phyloP scores from a whole-genome alignment of 768 basidiomycete species.

The Mycena galopus region DNA sequence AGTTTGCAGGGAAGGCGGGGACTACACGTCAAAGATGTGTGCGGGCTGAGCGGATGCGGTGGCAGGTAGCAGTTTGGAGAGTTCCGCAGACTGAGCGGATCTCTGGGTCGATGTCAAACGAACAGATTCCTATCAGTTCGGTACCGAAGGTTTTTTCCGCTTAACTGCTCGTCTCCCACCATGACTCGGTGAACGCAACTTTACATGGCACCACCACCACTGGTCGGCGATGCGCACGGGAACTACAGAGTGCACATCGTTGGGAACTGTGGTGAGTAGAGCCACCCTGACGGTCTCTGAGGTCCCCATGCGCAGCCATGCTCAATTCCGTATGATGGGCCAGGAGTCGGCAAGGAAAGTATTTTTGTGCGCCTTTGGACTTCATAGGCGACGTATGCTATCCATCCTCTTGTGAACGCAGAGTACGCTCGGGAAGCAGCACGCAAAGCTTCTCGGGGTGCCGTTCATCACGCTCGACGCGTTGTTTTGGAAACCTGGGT shows the following conservation, averaged over 20 bases:
- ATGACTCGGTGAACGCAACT: not conserved
- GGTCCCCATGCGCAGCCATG: too few species aligned
- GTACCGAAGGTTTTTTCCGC: not conserved
- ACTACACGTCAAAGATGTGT: too few species aligned
- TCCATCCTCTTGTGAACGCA: conserved; percentile 30
- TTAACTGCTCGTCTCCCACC: not conserved
- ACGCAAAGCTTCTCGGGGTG: conserved; percentile 51
- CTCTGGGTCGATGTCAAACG: too few species aligned
- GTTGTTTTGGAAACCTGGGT: conserved; percentile 53
- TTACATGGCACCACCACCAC: conserved; percentile 42
- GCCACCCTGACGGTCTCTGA: too few species aligned
- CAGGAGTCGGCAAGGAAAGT: conserved; percentile 58
- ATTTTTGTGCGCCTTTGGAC: not conserved
- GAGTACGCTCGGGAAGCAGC: conserved; percentile 55
- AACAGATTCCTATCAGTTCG: not conserved
- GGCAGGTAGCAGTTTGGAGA: too few species aligned
- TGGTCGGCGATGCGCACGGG: conserved; percentile 60
- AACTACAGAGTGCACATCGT: conserved; percentile 60
- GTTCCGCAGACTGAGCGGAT: too few species aligned
- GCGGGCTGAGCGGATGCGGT: too few species aligned
- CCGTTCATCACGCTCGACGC: conserved; percentile 53
- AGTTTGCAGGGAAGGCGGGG: too few species aligned
- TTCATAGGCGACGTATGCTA: not conserved
- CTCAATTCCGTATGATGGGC: not conserved
- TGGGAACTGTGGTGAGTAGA: conserved; percentile 68